Evolutionary conservation across 805 yeast genomes (phyloP).

Genomic region (Saturnispora gosingensis): DNA sequence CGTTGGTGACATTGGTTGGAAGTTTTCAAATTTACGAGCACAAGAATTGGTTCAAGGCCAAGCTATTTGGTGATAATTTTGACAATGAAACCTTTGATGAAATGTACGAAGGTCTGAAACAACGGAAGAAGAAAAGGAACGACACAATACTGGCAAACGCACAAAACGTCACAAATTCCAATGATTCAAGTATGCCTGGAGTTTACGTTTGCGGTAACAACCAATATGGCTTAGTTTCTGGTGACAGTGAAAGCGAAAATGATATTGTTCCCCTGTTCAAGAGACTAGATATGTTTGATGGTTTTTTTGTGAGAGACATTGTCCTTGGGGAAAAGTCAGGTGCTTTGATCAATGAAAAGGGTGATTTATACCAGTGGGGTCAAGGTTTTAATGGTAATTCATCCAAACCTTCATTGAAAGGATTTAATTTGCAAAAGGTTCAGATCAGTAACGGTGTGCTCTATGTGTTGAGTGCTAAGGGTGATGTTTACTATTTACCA

Average conservation of each 20-base stretch:
- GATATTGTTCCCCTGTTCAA: constrained; percentile 42
- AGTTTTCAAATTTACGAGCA: constrained; percentile 30
- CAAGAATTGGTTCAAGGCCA: constrained; percentile 33
- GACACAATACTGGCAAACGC: constrained; percentile 15
- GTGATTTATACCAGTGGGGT: constrained; percentile 63
- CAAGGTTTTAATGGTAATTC: constrained; percentile 26
- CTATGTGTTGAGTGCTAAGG: constrained; percentile 38
- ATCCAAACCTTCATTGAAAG: constrained; percentile 32
- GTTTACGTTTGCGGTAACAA: constrained; percentile 59
- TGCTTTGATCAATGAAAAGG: constrained; percentile 10
- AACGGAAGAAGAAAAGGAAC: constrained; percentile 16
- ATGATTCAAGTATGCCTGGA: constrained; percentile 41
- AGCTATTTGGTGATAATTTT: constrained; percentile 25
- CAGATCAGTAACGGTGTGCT: constrained; percentile 45
- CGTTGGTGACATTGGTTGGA: constrained; percentile 32
- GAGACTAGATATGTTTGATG: constrained; percentile 57
- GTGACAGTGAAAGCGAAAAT: constrained; percentile 8
- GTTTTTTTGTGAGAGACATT: constrained; percentile 47
- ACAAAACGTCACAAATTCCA: constrained; percentile 26
- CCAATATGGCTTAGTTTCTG: constrained; percentile 27
- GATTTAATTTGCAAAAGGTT: constrained; percentile 36
- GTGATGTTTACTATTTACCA: constrained; percentile 37
- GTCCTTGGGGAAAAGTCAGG: constrained; percentile 31
- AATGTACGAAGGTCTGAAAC: constrained; percentile 26
- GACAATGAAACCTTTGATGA: constrained; percentile 31